Percentiles rank a stretch among this genome's conserved stretches.
These are phyloP conservation scores for Yamadazyma trypodendri DNA, from an alignment of 1,139 yeast species.

Conservation along the genomic window DNA sequence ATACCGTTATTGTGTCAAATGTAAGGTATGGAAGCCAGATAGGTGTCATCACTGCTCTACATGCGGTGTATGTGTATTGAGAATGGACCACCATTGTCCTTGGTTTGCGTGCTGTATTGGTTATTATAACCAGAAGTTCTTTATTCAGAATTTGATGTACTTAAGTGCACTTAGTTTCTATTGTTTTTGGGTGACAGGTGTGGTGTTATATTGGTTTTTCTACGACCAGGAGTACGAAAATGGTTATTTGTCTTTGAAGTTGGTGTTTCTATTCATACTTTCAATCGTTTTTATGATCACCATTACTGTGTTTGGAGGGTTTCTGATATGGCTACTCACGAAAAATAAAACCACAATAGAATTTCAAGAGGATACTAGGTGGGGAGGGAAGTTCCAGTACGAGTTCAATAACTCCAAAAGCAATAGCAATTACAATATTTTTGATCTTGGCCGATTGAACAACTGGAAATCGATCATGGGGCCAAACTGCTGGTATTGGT, in stretches of 20 bases:
- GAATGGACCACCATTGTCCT: conserved; percentile 94
- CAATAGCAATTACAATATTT: conserved; percentile 58
- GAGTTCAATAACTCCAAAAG: conserved; percentile 32
- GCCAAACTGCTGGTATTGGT: conserved; percentile 58
- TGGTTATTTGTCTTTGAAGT: conserved; percentile 50
- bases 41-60: conserved; percentile 86
- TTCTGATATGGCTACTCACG: conserved; percentile 59
- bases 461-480: conserved; percentile 84
- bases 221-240: conserved; percentile 35
- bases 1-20: conserved; percentile 50
- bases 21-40: conserved; percentile 90
- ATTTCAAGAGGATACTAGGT: conserved; percentile 55
- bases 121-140: conserved; percentile 14
- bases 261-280: conserved; percentile 59
- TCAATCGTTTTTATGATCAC: conserved; percentile 66
- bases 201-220: conserved; percentile 52
- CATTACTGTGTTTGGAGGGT: conserved; percentile 55
- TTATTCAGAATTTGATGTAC: conserved; percentile 68
- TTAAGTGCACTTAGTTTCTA: conserved; percentile 48
- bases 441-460: conserved; percentile 60
- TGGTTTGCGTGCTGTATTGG: conserved; percentile 96
- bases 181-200: conserved; percentile 37
- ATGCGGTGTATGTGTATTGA: conserved; percentile 67
- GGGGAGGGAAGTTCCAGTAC: conserved; percentile 34
- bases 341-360: conserved; percentile 82